phyloP scores from a whole-genome alignment of 2,329 filamentous ascomycete genomes.

The Colletotrichum kahawae region DNA sequence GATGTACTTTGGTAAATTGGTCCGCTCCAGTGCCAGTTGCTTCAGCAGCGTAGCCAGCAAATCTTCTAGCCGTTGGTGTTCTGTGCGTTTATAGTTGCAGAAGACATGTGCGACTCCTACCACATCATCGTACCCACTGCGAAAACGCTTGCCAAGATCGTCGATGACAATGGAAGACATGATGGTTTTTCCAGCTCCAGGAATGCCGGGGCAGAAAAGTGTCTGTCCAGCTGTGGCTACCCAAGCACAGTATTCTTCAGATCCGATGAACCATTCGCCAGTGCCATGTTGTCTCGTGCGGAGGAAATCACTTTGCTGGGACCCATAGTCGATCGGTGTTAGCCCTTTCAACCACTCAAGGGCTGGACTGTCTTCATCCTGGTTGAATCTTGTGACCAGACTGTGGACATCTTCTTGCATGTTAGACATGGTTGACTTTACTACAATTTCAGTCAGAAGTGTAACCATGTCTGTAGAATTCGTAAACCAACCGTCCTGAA shows the following conservation, averaged over 20 bases:
- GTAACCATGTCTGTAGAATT: neutral
- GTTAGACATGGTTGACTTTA: neutral
- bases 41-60: conserved; percentile 39
- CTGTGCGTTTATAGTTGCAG: conserved; percentile 42
- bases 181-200: conserved; percentile 55
- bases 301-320: neutral
- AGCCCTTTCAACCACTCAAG: neutral
- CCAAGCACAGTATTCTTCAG: conserved; percentile 39
- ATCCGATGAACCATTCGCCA: conserved; percentile 50
- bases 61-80: conserved; percentile 38
- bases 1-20: too few relatives aligned
- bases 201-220: conserved; percentile 51
- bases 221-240: conserved; percentile 27
- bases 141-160: conserved; percentile 33
- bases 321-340: neutral
- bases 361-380: neutral
- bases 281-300: conserved; percentile 32
- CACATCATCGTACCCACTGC: conserved; percentile 9
- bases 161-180: conserved; percentile 46
- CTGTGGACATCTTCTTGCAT: neutral
- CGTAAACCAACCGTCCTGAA: neutral
- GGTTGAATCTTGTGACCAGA: neutral
- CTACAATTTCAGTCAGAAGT: neutral
- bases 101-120: conserved; percentile 51
- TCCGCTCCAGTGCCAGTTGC: conserved; percentile 32